phyloP scores from a whole-genome alignment of 2,329 filamentous ascomycete genomes.

The Aspergillus viridinutans region DNA sequence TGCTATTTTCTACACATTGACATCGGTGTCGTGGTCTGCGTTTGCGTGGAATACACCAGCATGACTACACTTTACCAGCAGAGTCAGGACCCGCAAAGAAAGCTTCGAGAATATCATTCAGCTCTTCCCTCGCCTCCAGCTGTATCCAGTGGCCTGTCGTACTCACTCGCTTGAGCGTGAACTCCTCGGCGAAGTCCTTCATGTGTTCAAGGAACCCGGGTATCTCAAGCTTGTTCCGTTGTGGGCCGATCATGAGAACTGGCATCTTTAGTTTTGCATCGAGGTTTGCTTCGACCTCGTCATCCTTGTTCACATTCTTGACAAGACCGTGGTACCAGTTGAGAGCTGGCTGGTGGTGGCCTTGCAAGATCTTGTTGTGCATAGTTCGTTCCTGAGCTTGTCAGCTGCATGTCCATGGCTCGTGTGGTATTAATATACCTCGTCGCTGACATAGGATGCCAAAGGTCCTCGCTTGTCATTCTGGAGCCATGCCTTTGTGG shows the following conservation, averaged over 20 bases:
- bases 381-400: constrained; percentile 12
- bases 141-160: constrained; percentile 23
- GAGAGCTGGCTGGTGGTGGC: constrained; percentile 13
- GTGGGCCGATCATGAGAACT: constrained; percentile 15
- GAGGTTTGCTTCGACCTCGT: constrained; percentile 14
- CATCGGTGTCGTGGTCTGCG: no score
- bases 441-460: constrained; percentile 16
- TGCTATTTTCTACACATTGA: background rate
- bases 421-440: constrained; percentile 7
- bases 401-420: background rate
- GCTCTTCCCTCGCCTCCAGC: constrained; percentile 20
- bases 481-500: constrained; percentile 19
- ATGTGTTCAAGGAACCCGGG: constrained; percentile 11
- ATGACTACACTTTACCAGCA: background rate
- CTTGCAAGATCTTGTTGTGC: constrained; percentile 18
- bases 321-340: constrained; percentile 24
- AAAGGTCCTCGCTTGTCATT: constrained; percentile 11
- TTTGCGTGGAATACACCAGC: no score
- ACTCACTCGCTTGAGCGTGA: constrained; percentile 15
- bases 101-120: constrained; percentile 16
- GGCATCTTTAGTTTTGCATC: constrained; percentile 14
- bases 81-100: constrained; percentile 8
- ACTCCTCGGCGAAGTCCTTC: constrained; percentile 10
- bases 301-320: constrained; percentile 18
- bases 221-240: constrained; percentile 8